Conservation (phyloP, 2,329 filamentous ascomycete genomes). For the Arthrobotrys entomopaga region DNA sequence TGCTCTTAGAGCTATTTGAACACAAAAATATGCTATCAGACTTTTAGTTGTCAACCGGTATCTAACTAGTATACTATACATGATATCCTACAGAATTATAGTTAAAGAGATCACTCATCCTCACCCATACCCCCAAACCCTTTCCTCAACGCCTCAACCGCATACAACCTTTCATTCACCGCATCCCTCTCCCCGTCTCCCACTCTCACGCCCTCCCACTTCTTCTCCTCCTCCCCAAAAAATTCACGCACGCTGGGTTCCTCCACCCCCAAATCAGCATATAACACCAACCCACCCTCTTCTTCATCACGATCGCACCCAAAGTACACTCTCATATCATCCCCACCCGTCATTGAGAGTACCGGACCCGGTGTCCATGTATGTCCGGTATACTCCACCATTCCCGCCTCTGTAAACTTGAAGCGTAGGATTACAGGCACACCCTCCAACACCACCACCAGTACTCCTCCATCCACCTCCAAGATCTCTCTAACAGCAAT, state of each 20-base stretch:
- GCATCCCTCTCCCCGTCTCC: constrained; percentile 23
- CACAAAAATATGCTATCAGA: no score
- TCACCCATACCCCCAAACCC: constrained; percentile 45
- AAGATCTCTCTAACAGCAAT: constrained; percentile 36
- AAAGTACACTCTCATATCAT: constrained; percentile 28
- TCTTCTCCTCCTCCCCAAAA: neutral
- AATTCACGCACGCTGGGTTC: constrained; percentile 4
- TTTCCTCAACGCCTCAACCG: constrained; percentile 35
- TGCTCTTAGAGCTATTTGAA: no score
- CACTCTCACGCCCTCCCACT: constrained; percentile 12
- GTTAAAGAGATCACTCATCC: constrained; percentile 28
- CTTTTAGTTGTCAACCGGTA: no score
- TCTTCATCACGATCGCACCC: constrained; percentile 11
- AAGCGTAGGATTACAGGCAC: constrained; percentile 37
- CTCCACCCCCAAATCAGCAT: constrained; percentile 8
- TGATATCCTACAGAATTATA: neutral
- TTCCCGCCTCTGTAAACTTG: neutral
- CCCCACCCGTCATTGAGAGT: constrained; percentile 3
- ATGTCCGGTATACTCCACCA: constrained; percentile 14
- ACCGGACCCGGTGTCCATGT: constrained; percentile 29
- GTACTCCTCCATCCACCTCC: constrained; percentile 48
- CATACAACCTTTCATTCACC: constrained; percentile 37
- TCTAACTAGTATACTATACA: no score
- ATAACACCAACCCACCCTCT: constrained; percentile 1
- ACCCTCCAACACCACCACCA: constrained; percentile 68